Evolutionary conservation across 768 basidiomycete genomes (phyloP), one percentile per base, ranked within the genome.

Genomic region (Serendipita sp.): DNA sequence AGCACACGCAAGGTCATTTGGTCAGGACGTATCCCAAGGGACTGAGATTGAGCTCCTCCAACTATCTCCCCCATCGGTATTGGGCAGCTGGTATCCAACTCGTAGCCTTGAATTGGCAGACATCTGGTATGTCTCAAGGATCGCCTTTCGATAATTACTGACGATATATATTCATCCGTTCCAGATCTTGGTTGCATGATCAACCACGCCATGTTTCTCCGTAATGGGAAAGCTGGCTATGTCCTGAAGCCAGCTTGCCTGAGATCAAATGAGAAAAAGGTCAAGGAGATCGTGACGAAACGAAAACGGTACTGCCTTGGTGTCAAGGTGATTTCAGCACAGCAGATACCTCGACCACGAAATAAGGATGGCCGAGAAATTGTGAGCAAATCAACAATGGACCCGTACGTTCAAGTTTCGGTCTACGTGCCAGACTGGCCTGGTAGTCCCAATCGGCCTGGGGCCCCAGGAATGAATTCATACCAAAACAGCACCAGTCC

Each of bases 51-150:
- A 85, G 78, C 66, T 92, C 89, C 68, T 84, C 84, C 28, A 98
- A 98, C 71, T 97, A 86, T 69, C 81, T 88, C 67, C 94, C 94
- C 4, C 86, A 92, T 73, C 80, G 84, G 16, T 93, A 84, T 72
- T 99, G 95, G 95, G 83, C 84, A 0, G 84, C 84, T 1, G 95
- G 95, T 0, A 81, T 84, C 11, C 94, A 97, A 73, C 74, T 97
- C 3, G 92, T 93, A 0, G 92, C 95, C 5, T 80, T 99, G 64
- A 99, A 99, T 73, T 98, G 93, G 92, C 95, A 99, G 74, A 98
- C 93, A 0, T 86, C 86, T 68, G 93, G 92, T 94, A 71, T 64
- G 85, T 41, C 41, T 13, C 13, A 41, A 77, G 0, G 8, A 11
- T 41, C 35, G 24, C 3, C 3, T 62, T 45, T 10, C 37, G 47